These are phyloP conservation scores for Juglanconis sp. DNA, from an alignment of 2,329 filamentous ascomycete genomes.

Conservation along the genomic window DNA sequence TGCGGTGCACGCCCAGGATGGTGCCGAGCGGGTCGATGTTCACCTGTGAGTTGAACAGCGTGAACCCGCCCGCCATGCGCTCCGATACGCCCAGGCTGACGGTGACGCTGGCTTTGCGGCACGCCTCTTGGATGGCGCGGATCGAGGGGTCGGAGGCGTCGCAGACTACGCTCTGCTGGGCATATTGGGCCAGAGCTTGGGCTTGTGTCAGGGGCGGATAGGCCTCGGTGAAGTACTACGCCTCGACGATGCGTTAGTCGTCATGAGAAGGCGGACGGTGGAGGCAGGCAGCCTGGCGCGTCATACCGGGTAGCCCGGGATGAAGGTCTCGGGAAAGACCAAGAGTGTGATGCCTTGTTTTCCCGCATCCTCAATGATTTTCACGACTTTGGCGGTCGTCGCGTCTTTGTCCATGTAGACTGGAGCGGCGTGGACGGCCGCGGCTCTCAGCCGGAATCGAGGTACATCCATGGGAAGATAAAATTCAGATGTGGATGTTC, in stretches of 20 bases:
- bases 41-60: constrained; percentile 30
- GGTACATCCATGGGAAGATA: not conserved
- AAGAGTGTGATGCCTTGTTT: constrained; percentile 19
- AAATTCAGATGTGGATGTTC: too few species aligned
- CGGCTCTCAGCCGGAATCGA: constrained; percentile 3
- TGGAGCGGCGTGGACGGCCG: constrained; percentile 23
- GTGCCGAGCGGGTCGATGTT: constrained; percentile 25
- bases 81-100: constrained; percentile 26
- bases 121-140: constrained; percentile 20
- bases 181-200: constrained; percentile 21
- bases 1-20: constrained; percentile 29
- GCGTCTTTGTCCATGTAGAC: constrained; percentile 25
- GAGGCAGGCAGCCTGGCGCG: not conserved
- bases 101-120: constrained; percentile 19
- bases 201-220: constrained; percentile 23
- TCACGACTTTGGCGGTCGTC: constrained; percentile 21
- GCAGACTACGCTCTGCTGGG: constrained; percentile 22
- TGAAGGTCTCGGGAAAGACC: constrained; percentile 25
- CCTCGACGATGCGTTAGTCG: not conserved
- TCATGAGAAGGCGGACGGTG: too few species aligned
- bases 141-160: constrained; percentile 17
- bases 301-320: constrained; percentile 23
- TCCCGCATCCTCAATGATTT: constrained; percentile 19
- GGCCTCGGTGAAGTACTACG: constrained; percentile 24
- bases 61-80: constrained; percentile 23